These are phyloP conservation scores for Aotearoamyces nothofagi DNA, from an alignment of 2,329 filamentous ascomycete species.

Conservation along the genomic window DNA sequence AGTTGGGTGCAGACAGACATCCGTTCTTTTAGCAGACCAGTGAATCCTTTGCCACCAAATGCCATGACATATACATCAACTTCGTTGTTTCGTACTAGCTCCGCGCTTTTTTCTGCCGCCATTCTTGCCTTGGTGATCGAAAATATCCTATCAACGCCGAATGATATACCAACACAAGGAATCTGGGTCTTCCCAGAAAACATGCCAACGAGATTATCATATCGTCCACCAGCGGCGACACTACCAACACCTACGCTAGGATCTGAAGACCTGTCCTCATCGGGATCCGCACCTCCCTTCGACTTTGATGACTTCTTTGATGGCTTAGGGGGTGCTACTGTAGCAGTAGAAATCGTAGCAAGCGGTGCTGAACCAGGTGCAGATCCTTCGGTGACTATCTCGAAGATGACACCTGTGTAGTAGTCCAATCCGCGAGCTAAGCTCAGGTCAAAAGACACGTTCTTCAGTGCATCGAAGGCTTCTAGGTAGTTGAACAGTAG, in stretches of 20 bases:
- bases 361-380: slow-evolving; percentile 32
- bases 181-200: slow-evolving; percentile 76
- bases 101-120: slow-evolving; percentile 41
- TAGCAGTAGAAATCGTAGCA: slow-evolving; percentile 21
- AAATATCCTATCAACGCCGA: slow-evolving; percentile 92
- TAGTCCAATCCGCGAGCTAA: slow-evolving; percentile 84
- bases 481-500: slow-evolving; percentile 72
- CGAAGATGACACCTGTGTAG: slow-evolving; percentile 66
- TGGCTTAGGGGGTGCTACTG: slow-evolving; percentile 21
- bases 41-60: slow-evolving; percentile 76
- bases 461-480: slow-evolving; percentile 55
- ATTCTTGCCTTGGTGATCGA: slow-evolving; percentile 73
- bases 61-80: slow-evolving; percentile 93
- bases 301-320: slow-evolving; percentile 27
- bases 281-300: slow-evolving; percentile 33
- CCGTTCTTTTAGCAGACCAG: slow-evolving; percentile 66
- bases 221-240: slow-evolving; percentile 78
- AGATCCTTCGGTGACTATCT: slow-evolving; percentile 67
- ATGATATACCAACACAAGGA: slow-evolving; percentile 83
- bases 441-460: slow-evolving; percentile 78
- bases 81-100: slow-evolving; percentile 48
- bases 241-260: slow-evolving; percentile 75
- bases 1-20: slow-evolving; percentile 64
- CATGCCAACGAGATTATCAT: slow-evolving; percentile 90
- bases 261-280: slow-evolving; percentile 58